Evolutionary conservation across 2,329 filamentous ascomycete genomes (phyloP), one percentile per base, ranked within the genome.

Genomic region (Plenodomus lindquistii): DNA sequence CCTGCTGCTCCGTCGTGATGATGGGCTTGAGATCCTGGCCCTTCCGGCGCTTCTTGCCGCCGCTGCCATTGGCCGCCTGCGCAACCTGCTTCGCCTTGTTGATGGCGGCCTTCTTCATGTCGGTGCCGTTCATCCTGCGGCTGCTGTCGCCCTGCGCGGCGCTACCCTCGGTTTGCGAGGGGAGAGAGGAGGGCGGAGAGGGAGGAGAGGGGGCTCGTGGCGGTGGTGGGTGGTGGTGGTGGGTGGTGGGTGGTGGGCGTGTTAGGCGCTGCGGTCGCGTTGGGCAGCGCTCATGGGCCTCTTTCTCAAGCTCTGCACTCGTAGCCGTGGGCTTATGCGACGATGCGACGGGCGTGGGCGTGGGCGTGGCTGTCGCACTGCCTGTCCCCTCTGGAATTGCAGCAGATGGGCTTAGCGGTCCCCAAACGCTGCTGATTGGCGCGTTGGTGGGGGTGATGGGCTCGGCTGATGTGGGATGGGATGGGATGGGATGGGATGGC

Each of bases 31-130:
- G 75, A 56, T 79, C 77, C 44, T 80, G 81, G 36, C 86, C 85
- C 80, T 90, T 90, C 78, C 87, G 86, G 67, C 86, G 81, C 80
- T 90, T 90, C 80, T 88, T 89, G 55, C 77, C 79, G 63, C 77
- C 78, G 70, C 78, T 82, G 51, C 75, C 76, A 72, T 79, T 79
- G 44, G 77, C 76, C 44, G 78, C 81, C 75, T 81, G 77, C 52
- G 82, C 82, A 69, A 84, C 83, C 70, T 84, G 81, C 73, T 86
- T 86, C 48, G 82, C 83, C 74, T 85, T 85, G 72, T 82, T 82
- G 72, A 85, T 81, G 65, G 83, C 82, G 47, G 81, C 81, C 72
- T 85, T 84, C 66, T 83, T 85, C 66, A 85, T 80, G 63, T 84
- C 81, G 67, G 77, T 78, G 67, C 83, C 81, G 76, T 85, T 85